These are phyloP conservation scores for Chimonanthus praecox DNA, from an alignment of 164 flowering plant species.

Conservation along the genomic window DNA sequence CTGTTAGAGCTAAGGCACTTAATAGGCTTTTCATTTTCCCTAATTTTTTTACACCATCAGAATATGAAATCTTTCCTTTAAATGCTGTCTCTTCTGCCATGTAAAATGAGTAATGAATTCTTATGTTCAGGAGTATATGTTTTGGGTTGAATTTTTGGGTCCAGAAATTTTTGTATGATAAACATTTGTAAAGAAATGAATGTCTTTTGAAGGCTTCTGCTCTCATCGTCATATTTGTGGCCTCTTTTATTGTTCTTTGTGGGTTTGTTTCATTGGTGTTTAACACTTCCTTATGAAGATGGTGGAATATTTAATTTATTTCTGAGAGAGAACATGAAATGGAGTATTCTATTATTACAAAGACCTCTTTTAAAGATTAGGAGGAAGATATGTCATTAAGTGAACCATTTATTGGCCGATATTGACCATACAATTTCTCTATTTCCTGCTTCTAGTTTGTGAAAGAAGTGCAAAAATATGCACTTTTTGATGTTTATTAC, in stretches of 20 bases:
- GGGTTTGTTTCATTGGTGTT: not conserved
- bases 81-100: slow-evolving; percentile 11
- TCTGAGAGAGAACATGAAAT: no score
- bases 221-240: not conserved
- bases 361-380: no score
- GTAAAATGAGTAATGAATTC: slow-evolving; percentile 28
- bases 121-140: slow-evolving; percentile 14
- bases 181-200: slow-evolving; percentile 26
- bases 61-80: slow-evolving; percentile 5
- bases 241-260: not conserved
- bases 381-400: no score
- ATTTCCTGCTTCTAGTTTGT: no score
- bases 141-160: slow-evolving; percentile 14
- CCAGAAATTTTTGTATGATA: slow-evolving; percentile 26
- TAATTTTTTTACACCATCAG: slow-evolving; percentile 6
- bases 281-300: not conserved
- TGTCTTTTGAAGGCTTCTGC: slow-evolving; percentile 1
- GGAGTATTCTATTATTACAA: no score
- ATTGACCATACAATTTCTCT: no score
- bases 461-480: no score
- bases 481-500: no score
- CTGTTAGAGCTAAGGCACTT: slow-evolving; percentile 9
- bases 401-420: no score
- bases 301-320: not conserved
- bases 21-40: slow-evolving; percentile 5